These are phyloP conservation scores for Clathrus columnatus DNA, from an alignment of 768 basidiomycete genomes.

Conservation along the genomic window DNA sequence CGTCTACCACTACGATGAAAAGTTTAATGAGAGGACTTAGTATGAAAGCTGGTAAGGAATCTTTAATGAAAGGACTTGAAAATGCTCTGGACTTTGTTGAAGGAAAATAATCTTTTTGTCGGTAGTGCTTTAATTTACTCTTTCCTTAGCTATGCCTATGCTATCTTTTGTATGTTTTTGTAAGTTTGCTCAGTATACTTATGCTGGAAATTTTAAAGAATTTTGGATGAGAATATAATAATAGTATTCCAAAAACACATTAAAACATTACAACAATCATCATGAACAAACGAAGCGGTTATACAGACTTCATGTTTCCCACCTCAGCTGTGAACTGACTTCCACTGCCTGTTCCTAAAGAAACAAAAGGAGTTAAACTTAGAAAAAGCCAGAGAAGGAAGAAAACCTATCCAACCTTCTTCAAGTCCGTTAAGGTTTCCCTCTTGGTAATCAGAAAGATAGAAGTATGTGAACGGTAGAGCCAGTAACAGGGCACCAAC, in stretches of 20 bases:
- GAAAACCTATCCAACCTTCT: conserved; percentile 14
- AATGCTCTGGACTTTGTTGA: conserved; percentile 11
- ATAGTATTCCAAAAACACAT: too few species aligned
- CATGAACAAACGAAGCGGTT: neutral
- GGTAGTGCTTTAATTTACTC: neutral
- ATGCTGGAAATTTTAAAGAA: too few species aligned
- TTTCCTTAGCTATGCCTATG: neutral
- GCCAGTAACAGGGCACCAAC: conserved; percentile 58
- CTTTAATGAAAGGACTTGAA: conserved; percentile 7
- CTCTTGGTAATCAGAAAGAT: conserved; percentile 41
- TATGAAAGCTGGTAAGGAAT: conserved; percentile 5
- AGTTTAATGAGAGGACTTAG: conserved; percentile 6
- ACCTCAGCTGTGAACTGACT: neutral
- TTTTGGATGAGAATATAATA: too few species aligned
- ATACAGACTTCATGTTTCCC: neutral
- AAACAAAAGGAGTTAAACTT: neutral
- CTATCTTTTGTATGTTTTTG: too few species aligned
- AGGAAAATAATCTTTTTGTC: neutral
- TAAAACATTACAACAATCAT: neutral
- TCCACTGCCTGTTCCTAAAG: neutral
- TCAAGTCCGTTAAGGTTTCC: conserved; percentile 35
- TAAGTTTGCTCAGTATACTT: too few species aligned
- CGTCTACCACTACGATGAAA: neutral
- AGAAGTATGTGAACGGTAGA: conserved; percentile 56
- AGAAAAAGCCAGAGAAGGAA: neutral